Evolutionary conservation across 805 yeast genomes (phyloP).

Genomic region (Cyberlindnera samutprakarnensis): DNA sequence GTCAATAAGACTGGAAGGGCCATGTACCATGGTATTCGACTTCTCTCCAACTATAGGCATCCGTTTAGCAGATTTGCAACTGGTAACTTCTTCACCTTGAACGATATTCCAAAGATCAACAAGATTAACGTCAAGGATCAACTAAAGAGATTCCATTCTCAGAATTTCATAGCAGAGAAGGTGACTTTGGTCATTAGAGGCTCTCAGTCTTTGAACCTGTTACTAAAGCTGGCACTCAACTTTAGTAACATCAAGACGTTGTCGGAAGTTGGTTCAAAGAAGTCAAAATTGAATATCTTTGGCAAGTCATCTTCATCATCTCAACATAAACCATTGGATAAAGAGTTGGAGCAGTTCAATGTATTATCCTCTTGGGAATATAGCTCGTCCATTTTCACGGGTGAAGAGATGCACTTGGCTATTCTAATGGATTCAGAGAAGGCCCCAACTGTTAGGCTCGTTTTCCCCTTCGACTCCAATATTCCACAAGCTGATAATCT

Average conservation of each 20-base stretch:
- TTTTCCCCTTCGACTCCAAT: constrained; percentile 32
- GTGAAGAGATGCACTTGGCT: constrained; percentile 17
- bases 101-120: constrained; percentile 25
- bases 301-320: constrained; percentile 1
- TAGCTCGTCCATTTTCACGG: constrained; percentile 19
- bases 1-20: constrained; percentile 35
- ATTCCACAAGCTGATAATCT: constrained; percentile 9
- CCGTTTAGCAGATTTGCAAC: constrained; percentile 60
- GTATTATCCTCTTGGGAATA: constrained; percentile 14
- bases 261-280: constrained; percentile 2
- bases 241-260: constrained; percentile 30
- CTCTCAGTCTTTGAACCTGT: constrained; percentile 52
- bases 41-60: constrained; percentile 39
- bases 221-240: constrained; percentile 44
- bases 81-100: constrained; percentile 49
- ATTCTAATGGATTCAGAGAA: constrained; percentile 32
- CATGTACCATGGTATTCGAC: constrained; percentile 50
- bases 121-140: constrained; percentile 29
- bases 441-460: constrained; percentile 33
- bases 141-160: constrained; percentile 32
- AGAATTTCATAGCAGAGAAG: constrained; percentile 37
- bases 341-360: constrained; percentile 9
- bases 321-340: neutral
- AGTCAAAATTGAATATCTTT: constrained; percentile 6
- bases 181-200: constrained; percentile 57